Evolutionary conservation across 192 early-diverging fungal species (phyloP).

Genomic region (Pilobolus umbonatus): DNA sequence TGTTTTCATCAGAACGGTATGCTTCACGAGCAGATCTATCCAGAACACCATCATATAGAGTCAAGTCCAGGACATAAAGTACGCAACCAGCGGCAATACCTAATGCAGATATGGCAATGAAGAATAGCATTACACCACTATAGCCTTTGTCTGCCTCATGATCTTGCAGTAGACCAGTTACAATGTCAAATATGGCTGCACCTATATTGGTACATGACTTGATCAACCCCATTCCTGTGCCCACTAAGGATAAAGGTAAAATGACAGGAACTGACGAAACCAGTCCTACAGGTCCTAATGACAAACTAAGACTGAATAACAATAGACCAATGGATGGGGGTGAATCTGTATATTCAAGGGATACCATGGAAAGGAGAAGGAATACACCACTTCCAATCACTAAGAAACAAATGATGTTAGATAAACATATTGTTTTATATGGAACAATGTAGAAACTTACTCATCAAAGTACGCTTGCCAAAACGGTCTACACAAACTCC

Average conservation of each 20-base stretch:
- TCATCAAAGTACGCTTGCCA: slow-evolving; percentile 54
- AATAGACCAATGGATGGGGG: slow-evolving; percentile 51
- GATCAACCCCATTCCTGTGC: slow-evolving; percentile 58
- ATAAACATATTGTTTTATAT: neutral
- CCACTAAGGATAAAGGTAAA: slow-evolving; percentile 47
- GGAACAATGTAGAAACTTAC: slow-evolving; percentile 19
- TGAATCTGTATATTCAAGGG: slow-evolving; percentile 49
- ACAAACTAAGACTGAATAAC: slow-evolving; percentile 54
- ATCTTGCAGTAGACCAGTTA: slow-evolving; percentile 56
- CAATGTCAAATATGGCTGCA: slow-evolving; percentile 53
- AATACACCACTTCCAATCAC: slow-evolving; percentile 28
- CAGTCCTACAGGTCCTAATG: slow-evolving; percentile 52
- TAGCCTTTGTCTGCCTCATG: slow-evolving; percentile 28
- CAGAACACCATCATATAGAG: slow-evolving; percentile 21
- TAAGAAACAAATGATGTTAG: neutral
- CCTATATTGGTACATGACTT: slow-evolving; percentile 62
- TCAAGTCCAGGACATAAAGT: slow-evolving; percentile 19
- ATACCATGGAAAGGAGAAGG: slow-evolving; percentile 22
- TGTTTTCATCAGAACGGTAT: neutral
- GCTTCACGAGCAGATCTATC: slow-evolving; percentile 18
- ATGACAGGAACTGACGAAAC: slow-evolving; percentile 56
- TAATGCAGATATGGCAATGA: slow-evolving; percentile 13
- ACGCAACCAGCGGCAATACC: slow-evolving; percentile 15
- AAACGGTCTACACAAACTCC: slow-evolving; percentile 64
- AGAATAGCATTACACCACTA: slow-evolving; percentile 30